phyloP scores from a whole-genome alignment of 768 basidiomycete species.

The Boletus rufocinnamomeus region DNA sequence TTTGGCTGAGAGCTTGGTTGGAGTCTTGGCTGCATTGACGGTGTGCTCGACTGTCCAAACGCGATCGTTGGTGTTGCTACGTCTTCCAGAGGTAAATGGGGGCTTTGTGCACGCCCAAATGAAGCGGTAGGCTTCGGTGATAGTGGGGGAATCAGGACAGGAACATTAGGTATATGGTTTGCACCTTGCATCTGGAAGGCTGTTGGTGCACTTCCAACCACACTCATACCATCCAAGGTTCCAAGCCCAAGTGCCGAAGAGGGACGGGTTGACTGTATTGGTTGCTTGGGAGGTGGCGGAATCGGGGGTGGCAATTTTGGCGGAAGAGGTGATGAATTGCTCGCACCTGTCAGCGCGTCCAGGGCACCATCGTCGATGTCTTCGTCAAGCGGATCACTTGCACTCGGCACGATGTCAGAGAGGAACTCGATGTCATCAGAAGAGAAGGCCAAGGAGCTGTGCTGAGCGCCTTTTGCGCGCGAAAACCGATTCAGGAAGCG shows the following conservation, averaged over 20 bases:
- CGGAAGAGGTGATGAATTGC: constrained; percentile 44
- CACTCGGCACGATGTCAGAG: constrained; percentile 63
- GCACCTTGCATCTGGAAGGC: neutral
- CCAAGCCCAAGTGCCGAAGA: constrained; percentile 11
- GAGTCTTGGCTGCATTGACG: constrained; percentile 15
- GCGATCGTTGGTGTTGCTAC: neutral
- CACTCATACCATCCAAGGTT: neutral
- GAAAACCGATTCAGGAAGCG: constrained; percentile 82
- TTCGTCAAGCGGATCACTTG: constrained; percentile 42
- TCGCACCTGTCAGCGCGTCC: constrained; percentile 43
- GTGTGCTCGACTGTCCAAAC: constrained; percentile 4
- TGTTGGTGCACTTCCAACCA: neutral
- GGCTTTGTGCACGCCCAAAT: constrained; percentile 18
- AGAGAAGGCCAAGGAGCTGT: constrained; percentile 68
- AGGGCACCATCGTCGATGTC: constrained; percentile 37
- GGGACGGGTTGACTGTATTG: constrained; percentile 21
- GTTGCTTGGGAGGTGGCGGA: constrained; percentile 36
- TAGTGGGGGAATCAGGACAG: constrained; percentile 25
- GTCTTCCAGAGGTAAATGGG: constrained; percentile 9
- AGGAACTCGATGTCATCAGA: constrained; percentile 83
- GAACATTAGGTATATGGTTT: constrained; percentile 13
- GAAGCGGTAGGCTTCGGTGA: constrained; percentile 34
- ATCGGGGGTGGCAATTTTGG: constrained; percentile 49
- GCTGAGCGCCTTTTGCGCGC: constrained; percentile 42
- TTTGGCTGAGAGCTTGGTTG: constrained; percentile 23